Conservation (phyloP, 306 rosid species). For the Quercus dentata region DNA sequence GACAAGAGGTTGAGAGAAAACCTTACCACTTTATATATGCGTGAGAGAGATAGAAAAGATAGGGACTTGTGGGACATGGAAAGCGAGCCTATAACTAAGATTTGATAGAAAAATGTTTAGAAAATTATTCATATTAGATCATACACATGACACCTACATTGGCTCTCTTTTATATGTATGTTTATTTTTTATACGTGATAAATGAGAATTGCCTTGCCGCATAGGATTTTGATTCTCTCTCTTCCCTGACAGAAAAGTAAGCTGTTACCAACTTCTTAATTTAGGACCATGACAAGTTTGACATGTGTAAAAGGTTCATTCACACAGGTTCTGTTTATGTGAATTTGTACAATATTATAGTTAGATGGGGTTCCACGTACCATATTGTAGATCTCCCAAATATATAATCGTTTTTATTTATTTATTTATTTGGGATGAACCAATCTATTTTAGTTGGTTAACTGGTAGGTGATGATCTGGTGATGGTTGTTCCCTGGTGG, state of each 20-base stretch:
- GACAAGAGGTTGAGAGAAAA: constrained; percentile 23
- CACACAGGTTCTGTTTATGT: not conserved
- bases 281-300: constrained; percentile 42
- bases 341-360: not conserved
- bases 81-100: constrained; percentile 51
- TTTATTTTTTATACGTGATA: not conserved
- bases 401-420: not conserved
- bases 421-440: too few relatives aligned
- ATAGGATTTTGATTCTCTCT: not conserved
- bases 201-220: not conserved
- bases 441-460: not conserved
- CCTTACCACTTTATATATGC: constrained; percentile 20
- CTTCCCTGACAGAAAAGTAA: constrained; percentile 29
- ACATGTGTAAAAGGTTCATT: constrained; percentile 31
- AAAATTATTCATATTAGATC: constrained; percentile 38
- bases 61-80: constrained; percentile 27
- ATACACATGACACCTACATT: constrained; percentile 39
- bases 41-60: constrained; percentile 8
- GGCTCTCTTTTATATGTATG: constrained; percentile 8
- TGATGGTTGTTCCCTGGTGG: not conserved
- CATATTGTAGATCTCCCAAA: not conserved
- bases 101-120: constrained; percentile 29
- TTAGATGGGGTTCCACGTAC: not conserved
- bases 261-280: constrained; percentile 49
- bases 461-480: not conserved